These are phyloP conservation scores for Globisporangium acanthophoron DNA, from an alignment of 352 stramenopile species.

Conservation along the genomic window DNA sequence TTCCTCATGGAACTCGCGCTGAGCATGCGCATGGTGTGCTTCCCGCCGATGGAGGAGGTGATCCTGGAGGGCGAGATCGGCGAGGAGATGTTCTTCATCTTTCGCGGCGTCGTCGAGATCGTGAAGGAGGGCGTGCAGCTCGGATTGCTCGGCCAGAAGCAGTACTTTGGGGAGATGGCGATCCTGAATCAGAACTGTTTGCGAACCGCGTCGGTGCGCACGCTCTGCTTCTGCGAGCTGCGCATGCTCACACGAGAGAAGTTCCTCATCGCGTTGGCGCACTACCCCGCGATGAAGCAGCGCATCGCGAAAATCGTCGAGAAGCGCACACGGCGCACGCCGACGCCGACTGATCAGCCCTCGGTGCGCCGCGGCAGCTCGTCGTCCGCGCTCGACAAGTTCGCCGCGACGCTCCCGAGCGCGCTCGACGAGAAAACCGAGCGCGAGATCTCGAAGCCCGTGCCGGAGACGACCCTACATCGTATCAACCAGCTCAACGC, in stretches of 20 bases:
- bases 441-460: conserved; percentile 35
- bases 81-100: conserved; percentile 75
- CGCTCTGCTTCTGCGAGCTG: conserved; percentile 66
- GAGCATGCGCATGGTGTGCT: conserved; percentile 77
- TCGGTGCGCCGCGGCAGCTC: conserved; percentile 17
- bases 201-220: conserved; percentile 57
- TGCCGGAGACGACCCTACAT: conserved; percentile 47
- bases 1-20: conserved; percentile 76
- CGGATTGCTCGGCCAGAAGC: conserved; percentile 58
- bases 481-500: conserved; percentile 88
- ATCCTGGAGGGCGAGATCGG: conserved; percentile 68
- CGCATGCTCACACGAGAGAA: conserved; percentile 57
- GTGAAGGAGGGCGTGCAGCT: conserved; percentile 38
- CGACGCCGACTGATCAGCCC: conserved; percentile 10
- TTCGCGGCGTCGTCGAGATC: conserved; percentile 64
- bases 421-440: conserved; percentile 48
- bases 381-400: conserved; percentile 42
- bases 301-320: conserved; percentile 77
- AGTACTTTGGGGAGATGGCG: conserved; percentile 78
- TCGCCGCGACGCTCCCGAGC: conserved; percentile 31
- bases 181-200: conserved; percentile 59
- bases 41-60: conserved; percentile 52
- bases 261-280: conserved; percentile 45
- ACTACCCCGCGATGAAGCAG: conserved; percentile 56
- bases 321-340: conserved; percentile 39